Evolutionary conservation across 805 yeast genomes (phyloP), one percentile per base, ranked within the genome.

Genomic region (Candida broadrunensis): DNA sequence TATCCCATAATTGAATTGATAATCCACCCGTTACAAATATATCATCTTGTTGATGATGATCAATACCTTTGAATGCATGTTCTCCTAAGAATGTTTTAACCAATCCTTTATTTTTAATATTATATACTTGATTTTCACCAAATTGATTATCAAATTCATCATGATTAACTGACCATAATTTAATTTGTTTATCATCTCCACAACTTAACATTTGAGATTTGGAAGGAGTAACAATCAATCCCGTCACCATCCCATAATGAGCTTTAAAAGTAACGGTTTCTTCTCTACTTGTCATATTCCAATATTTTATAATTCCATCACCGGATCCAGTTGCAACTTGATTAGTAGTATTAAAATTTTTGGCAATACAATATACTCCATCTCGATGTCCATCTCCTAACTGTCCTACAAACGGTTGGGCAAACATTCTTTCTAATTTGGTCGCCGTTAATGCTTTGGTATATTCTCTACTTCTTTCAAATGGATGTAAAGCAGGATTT

Each of bases 361-460:
- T 85, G 5, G 97, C 95, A 35, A 93, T 77, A 14, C 83, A 70
- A 62, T 93, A 91, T 12, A 93, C 88, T 43, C 97, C 98, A 59
- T 93, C 99, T 42, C 91, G 71, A 58, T 95, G 99, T 7, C 99
- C 99, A 45, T 79, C 77, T 3, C 99, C 99, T 27, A 93, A 66
- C 58, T 93, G 98, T 1, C 96, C 97, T 16, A 95, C 74, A 63
- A 93, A 93, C 2, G 99, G 99, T 57, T 90, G 90, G 0, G 99
- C 98, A 75, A 93, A 93, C 86, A 93, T 84, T 50, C 97, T 77
- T 58, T 91, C 98, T 67, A 93, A 63, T 60, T 93, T 93, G 13
- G 98, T 90, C 20, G 99, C 98, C 42, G 88, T 91, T 39, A 93
- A 66, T 0, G 98, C 98, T 50, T 90, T 79, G 15, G 97, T 87